A percentile compares a stretch with the other conserved stretches of the same genome.
Evolutionary conservation across 768 basidiomycete genomes (phyloP).

Genomic region (Hericium alpestre): DNA sequence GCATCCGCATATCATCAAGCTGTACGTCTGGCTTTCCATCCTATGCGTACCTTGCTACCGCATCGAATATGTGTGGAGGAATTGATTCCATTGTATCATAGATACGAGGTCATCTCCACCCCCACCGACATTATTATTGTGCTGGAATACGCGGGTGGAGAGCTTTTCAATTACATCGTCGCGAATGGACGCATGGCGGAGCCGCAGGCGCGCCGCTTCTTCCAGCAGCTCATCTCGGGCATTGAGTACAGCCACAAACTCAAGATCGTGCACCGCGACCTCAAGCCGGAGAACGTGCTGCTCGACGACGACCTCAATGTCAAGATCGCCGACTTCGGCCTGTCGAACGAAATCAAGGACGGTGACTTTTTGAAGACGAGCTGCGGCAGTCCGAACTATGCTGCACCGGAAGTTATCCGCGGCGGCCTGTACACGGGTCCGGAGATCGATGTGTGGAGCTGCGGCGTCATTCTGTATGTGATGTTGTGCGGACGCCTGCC

Average conservation of each 20-base stretch:
- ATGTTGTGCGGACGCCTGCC: slow-evolving; percentile 93
- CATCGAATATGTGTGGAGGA: neutral
- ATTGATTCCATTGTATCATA: slow-evolving; percentile 18
- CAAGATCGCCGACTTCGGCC: slow-evolving; percentile 98
- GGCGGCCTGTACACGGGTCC: slow-evolving; percentile 94
- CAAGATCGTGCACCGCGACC: slow-evolving; percentile 95
- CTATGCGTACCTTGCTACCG: neutral
- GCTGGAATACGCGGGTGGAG: slow-evolving; percentile 90
- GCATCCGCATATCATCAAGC: slow-evolving; percentile 96
- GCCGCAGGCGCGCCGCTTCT: slow-evolving; percentile 80
- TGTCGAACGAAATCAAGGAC: slow-evolving; percentile 92
- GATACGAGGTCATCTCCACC: slow-evolving; percentile 86
- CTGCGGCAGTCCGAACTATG: slow-evolving; percentile 97
- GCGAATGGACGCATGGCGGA: slow-evolving; percentile 88
- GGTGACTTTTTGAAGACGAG: slow-evolving; percentile 96
- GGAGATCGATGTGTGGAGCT: slow-evolving; percentile 98
- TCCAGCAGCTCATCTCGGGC: slow-evolving; percentile 96
- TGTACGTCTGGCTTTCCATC: slow-evolving; percentile 41
- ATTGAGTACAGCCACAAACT: slow-evolving; percentile 95
- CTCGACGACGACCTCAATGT: slow-evolving; percentile 79
- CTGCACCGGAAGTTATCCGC: slow-evolving; percentile 94
- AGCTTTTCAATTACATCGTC: slow-evolving; percentile 98
- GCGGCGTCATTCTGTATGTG: slow-evolving; percentile 97
- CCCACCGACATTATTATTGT: slow-evolving; percentile 97
- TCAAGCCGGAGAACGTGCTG: slow-evolving; percentile 94